Evolutionary conservation across 768 basidiomycete genomes (phyloP).

Genomic region (Naganishia kalamii): DNA sequence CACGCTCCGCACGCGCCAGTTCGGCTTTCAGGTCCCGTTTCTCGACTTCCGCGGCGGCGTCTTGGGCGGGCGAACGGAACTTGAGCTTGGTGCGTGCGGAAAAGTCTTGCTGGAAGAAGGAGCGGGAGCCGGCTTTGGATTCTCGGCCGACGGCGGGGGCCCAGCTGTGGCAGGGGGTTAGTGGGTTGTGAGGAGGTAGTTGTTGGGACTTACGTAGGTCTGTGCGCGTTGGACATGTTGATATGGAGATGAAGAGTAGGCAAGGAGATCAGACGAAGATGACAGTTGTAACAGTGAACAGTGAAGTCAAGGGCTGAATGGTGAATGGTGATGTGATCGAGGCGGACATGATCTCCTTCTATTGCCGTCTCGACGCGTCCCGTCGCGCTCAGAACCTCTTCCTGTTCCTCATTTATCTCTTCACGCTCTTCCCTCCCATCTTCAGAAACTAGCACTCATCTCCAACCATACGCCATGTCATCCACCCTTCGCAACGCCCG

Average conservation of each 20-base stretch:
- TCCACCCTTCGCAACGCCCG: slow-evolving; percentile 2
- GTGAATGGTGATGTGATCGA: background rate
- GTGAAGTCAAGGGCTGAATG: background rate
- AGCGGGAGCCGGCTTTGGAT: slow-evolving; percentile 82
- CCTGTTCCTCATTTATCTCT: background rate
- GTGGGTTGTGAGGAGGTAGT: background rate
- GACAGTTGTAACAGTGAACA: background rate
- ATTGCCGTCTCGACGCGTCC: background rate
- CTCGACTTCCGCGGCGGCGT: slow-evolving; percentile 66
- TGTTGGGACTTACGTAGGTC: slow-evolving; percentile 31
- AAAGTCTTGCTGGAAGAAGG: slow-evolving; percentile 88
- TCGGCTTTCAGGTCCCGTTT: slow-evolving; percentile 77
- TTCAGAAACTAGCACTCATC: background rate
- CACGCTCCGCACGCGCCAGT: slow-evolving; percentile 74
- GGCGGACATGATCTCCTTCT: background rate
- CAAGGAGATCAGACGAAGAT: background rate
- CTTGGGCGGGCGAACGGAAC: slow-evolving; percentile 93
- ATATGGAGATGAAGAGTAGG: background rate
- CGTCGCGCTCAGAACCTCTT: too few species aligned
- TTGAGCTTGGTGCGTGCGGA: slow-evolving; percentile 95
- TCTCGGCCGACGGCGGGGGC: slow-evolving; percentile 91
- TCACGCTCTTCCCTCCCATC: background rate
- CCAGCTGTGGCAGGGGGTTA: slow-evolving; percentile 59
- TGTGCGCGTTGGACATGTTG: slow-evolving; percentile 45
- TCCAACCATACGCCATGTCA: background rate